These are phyloP conservation scores for Amanita jacksonii DNA, from an alignment of 768 basidiomycete genomes.

Conservation along the genomic window DNA sequence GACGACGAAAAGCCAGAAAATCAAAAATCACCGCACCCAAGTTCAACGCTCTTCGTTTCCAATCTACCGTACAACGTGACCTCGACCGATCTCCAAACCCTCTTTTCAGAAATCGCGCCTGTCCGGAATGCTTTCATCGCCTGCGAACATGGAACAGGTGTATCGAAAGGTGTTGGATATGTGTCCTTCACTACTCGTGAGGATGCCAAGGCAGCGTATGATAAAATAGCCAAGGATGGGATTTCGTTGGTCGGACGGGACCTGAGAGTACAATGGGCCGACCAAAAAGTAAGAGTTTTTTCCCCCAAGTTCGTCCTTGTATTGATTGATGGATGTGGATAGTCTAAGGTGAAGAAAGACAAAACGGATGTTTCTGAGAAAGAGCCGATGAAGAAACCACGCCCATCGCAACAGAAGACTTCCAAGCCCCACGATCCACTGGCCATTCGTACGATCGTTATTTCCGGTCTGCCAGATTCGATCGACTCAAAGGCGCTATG, in stretches of 20 bases:
- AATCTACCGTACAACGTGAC: slow-evolving; percentile 89
- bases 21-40: slow-evolving; percentile 27
- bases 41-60: slow-evolving; percentile 87
- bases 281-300: slow-evolving; percentile 48
- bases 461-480: slow-evolving; percentile 60
- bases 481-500: slow-evolving; percentile 62
- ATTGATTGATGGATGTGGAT: not conserved
- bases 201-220: slow-evolving; percentile 72
- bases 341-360: slow-evolving; percentile 38
- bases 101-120: slow-evolving; percentile 94
- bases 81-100: slow-evolving; percentile 80
- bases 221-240: slow-evolving; percentile 53
- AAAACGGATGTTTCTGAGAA: slow-evolving; percentile 22
- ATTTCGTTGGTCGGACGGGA: slow-evolving; percentile 58
- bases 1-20: not conserved
- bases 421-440: slow-evolving; percentile 49
- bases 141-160: slow-evolving; percentile 58
- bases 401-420: slow-evolving; percentile 22
- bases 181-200: slow-evolving; percentile 86
- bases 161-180: slow-evolving; percentile 94
- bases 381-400: slow-evolving; percentile 25
- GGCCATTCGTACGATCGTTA: slow-evolving; percentile 74
- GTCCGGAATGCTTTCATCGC: slow-evolving; percentile 93
- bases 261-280: slow-evolving; percentile 74
- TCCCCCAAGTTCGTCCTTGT: not conserved